Base-by-base conservation (phyloP, 768 basidiomycete genomes). In the Kwoniella europaea region DNA sequence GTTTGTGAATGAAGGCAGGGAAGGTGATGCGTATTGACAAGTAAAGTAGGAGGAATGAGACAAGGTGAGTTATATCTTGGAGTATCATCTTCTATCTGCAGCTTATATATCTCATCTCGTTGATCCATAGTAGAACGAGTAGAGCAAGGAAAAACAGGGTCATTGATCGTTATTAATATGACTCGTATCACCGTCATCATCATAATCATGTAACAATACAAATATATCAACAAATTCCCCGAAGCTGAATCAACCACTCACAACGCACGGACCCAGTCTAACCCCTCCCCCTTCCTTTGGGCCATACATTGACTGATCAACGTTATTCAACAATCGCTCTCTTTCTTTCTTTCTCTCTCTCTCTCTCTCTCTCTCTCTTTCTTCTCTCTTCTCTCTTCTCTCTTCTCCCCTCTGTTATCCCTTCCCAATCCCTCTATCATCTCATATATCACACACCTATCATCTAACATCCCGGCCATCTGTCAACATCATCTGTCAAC, bases 1-100 rank as follows among this genome's bases (percentile, higher is more conserved):
- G 2, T 98, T 96, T 84, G 93, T 91, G 81, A 93, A 91, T 82
- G 96, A 98, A 82, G 94, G 94, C 12, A 92, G 93, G 46, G 96
- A 98, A 85, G 95, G 95, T 9, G 96, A 98, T 83, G 93, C 93
- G 12, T 98, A 98, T 84, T 97, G 72, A 24, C 24, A 24, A 24
- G 24, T 24, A 24, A 24, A 24, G 24, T 24, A 24, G 24, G 24
- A 64, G n/a, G 20, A 27, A 20, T 1, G n/a, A 13, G 42, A 27
- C 27, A n/a, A n/a, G 22, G 35, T 29, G 22, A 35, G 35, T 15
- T 16, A 16, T 16, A 61, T 24, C 24, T 24, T 24, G 24, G 24
- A 24, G 24, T 24, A 24, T 24, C 24, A 24, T 24, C 24, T 24
- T 24, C 24, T 24, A 24, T 24, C 24, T 24, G 24, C 24, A 27